Evolutionary conservation across 805 yeast genomes (phyloP), one percentile per base, ranked within the genome.

Genomic region (Suhomyces sp.): DNA sequence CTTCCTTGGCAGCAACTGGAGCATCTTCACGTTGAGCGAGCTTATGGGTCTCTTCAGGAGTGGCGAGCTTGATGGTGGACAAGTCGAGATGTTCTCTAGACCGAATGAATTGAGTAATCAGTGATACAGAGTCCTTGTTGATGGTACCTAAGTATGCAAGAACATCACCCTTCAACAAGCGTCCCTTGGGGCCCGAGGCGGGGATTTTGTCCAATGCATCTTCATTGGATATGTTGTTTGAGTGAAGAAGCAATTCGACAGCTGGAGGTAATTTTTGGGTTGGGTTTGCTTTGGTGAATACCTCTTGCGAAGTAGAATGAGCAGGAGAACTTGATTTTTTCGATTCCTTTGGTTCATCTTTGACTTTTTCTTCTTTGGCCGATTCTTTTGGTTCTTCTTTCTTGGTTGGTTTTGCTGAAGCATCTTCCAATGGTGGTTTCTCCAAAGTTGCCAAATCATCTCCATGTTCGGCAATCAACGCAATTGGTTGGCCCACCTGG

Each of bases 101-200:
- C 33, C 74, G 66, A 44, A 90, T 60, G 52, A 67, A 81, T 19
- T 75, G 63, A 5, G 84, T 68, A 39, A 90, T 70, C 14, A 63
- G 56, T 13, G 60, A 50, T 16, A 79, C 78, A 5, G 81, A 63
- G 6, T 75, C 79, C 24, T 65, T 50, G 8, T 86, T 61, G 35
- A 90, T 83, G 42, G 74, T 61, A 19, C 98, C 97, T 34, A 90
- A 53, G 54, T 77, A 79, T 0, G 95, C 93, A 46, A 90, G 70
- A 1, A 90, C 91, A 58, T 91, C 98, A 44, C 98, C 98, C 63
- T 84, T 86, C 44, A 91, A 70, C 25, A 91, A 57, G 52, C 95
- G 75, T 7, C 98, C 98, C 38, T 80, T 74, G 19, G 95, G 95
- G 14, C 98, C 98, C 1, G 95, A 72, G 6, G 96, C 95, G 25